phyloP scores from a whole-genome alignment of 495 filamentous ascomycete species.

The Penicillium tannophilum region DNA sequence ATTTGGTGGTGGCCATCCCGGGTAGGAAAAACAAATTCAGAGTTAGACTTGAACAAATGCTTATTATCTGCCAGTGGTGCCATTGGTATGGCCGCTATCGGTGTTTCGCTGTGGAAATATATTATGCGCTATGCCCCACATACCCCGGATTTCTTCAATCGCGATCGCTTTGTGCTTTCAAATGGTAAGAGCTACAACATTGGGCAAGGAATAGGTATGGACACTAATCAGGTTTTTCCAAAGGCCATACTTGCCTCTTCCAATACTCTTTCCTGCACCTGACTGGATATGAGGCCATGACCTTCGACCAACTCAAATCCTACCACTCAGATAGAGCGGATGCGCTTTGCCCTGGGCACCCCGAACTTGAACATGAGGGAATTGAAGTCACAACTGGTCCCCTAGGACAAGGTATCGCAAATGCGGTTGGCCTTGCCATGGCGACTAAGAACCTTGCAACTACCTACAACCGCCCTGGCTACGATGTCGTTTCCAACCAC shows the following conservation, averaged over 20 bases:
- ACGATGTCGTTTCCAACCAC: constrained; percentile 45
- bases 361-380: constrained; percentile 61
- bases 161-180: constrained; percentile 90
- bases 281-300: constrained; percentile 60
- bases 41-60: background rate
- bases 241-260: constrained; percentile 62
- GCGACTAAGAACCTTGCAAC: constrained; percentile 55
- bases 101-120: constrained; percentile 87
- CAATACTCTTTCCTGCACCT: constrained; percentile 62
- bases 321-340: constrained; percentile 57
- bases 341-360: constrained; percentile 59
- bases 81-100: constrained; percentile 90
- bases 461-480: constrained; percentile 50
- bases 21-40: constrained; percentile 32
- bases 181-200: constrained; percentile 20
- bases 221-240: background rate
- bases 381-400: constrained; percentile 66
- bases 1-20: constrained; percentile 60
- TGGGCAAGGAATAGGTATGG: too few species aligned
- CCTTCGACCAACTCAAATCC: constrained; percentile 60
- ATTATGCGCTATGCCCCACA: constrained; percentile 94
- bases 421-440: constrained; percentile 59
- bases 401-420: constrained; percentile 59
- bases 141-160: constrained; percentile 86
- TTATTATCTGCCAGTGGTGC: constrained; percentile 46